These are phyloP conservation scores for Amylostereum areolatum DNA, from an alignment of 1,284 basidiomycete genomes.

Conservation along the genomic window DNA sequence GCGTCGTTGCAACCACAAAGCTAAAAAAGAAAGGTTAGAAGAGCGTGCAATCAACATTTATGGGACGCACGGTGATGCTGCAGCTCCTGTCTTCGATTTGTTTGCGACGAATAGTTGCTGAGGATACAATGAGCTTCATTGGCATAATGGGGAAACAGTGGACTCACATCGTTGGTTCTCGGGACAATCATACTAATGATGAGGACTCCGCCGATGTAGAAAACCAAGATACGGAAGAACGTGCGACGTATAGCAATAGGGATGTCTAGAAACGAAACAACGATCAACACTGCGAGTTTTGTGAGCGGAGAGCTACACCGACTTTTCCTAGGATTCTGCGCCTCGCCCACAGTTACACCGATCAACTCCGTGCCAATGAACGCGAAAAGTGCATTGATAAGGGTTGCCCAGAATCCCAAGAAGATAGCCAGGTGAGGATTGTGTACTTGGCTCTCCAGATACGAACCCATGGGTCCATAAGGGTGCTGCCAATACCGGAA, in stretches of 20 bases:
- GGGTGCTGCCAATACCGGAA: slow-evolving; percentile 47
- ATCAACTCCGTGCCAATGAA: slow-evolving; percentile 57
- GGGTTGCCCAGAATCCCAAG: slow-evolving; percentile 38
- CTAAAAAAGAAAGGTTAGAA: slow-evolving; percentile 23
- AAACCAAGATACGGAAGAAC: slow-evolving; percentile 57
- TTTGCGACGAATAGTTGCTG: slow-evolving; percentile 50
- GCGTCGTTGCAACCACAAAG: slow-evolving; percentile 39
- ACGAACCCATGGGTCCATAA: slow-evolving; percentile 28
- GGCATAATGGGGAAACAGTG: background rate
- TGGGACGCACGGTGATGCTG: slow-evolving; percentile 73
- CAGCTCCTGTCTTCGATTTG: slow-evolving; percentile 54
- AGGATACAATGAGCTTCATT: background rate
- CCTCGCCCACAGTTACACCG: slow-evolving; percentile 37
- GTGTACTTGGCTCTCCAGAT: slow-evolving; percentile 39
- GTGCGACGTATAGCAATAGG: slow-evolving; percentile 49
- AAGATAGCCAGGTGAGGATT: slow-evolving; percentile 28
- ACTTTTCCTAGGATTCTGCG: slow-evolving; percentile 49
- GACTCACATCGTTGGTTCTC: slow-evolving; percentile 23
- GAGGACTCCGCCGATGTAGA: slow-evolving; percentile 68
- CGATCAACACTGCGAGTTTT: too few species aligned
- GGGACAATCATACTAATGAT: slow-evolving; percentile 60
- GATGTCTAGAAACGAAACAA: slow-evolving; percentile 23
- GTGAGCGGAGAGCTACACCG: too few species aligned
- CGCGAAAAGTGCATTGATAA: slow-evolving; percentile 43
- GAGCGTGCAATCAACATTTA: slow-evolving; percentile 18